Percentiles rank a stretch among this genome's conserved stretches.
These are phyloP conservation scores for Forsythia viridissima DNA, from an alignment of 257 asterid species.

Conservation along the genomic window DNA sequence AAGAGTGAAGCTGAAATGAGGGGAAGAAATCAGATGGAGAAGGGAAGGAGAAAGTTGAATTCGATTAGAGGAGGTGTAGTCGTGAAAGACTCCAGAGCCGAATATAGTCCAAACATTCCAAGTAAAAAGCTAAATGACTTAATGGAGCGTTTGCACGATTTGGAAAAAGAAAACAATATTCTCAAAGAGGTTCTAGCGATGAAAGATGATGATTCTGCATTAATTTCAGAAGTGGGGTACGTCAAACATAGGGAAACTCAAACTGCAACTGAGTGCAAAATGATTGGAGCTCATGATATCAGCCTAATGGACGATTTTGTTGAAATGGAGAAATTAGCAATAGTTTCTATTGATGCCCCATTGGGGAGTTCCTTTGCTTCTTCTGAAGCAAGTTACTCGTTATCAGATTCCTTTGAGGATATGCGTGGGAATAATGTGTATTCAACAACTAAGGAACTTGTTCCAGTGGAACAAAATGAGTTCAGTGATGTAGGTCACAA, in stretches of 20 bases:
- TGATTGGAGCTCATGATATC: constrained; percentile 71
- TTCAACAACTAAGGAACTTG: constrained; percentile 43
- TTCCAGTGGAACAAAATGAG: constrained; percentile 33
- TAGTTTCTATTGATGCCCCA: constrained; percentile 64
- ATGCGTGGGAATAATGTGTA: constrained; percentile 12
- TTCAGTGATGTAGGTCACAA: constrained; percentile 8
- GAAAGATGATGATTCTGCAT: constrained; percentile 53
- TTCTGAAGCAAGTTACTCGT: constrained; percentile 26
- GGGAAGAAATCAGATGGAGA: constrained; percentile 37
- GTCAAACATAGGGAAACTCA: constrained; percentile 22
- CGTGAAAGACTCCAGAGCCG: constrained; percentile 20
- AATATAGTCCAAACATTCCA: constrained; percentile 26
- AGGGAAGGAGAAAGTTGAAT: constrained; percentile 37
- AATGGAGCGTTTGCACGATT: constrained; percentile 54
- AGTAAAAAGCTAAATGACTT: constrained; percentile 46
- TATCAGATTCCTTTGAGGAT: constrained; percentile 29
- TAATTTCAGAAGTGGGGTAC: constrained; percentile 23
- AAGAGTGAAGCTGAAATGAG: constrained; percentile 44
- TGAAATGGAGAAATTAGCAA: constrained; percentile 92
- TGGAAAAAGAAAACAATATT: constrained; percentile 63
- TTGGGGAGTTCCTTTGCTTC: constrained; percentile 26
- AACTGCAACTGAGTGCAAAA: constrained; percentile 34
- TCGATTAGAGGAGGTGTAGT: constrained; percentile 33
- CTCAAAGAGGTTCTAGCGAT: constrained; percentile 50
- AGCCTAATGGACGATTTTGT: constrained; percentile 92